Evolutionary conservation across 1,284 basidiomycete genomes (phyloP), one percentile per base, ranked within the genome.

Genomic region (Sporisorium scitamineum): DNA sequence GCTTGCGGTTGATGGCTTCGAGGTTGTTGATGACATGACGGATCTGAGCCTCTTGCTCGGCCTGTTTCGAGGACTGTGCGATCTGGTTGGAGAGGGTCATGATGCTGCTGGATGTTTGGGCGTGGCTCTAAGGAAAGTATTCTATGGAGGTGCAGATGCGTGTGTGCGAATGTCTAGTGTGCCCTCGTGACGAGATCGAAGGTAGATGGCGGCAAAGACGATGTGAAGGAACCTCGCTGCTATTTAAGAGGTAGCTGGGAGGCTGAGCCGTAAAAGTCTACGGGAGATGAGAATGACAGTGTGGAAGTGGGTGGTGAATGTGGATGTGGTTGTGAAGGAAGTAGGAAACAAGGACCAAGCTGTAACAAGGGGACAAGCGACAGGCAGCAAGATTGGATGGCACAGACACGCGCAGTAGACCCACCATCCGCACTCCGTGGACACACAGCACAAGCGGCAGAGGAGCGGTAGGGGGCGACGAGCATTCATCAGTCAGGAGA

Each of bases 1-100:
- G 73, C 44, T 79, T 71, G 47, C 65, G 66, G 68, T 85, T 85
- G 78, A 85, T 83, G 54, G 69, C 64, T 42, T 70, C 70, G 29
- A 84, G 70, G 61, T 81, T 78, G 54, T 56, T 58, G 54, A 75
- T 62, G 60, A 75, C 70, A 18, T 37, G n/a, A 20, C 66, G 67
- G 45, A 80, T 74, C 58, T 70, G 63, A 2, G 75, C 73, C 45
- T 79, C 76, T 45, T 61, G 54, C 26, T 67, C 65, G 24, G 75
- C 75, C 62, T 76, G 66, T 58, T 60, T 66, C 22, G 70, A 74
- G 22, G 70, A 74, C 32, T 74, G 65, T 7, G 72, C 76, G 54
- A 67, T 58, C 50, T 72, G 70, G 51, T 54, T 56, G 45, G 55
- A 34, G 27, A 22, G 29, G 14, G 66, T 72, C 74, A 72, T 76